Conservation (phyloP, 208 protist genomes). For the Herpetomonas samuelpessoai region DNA sequence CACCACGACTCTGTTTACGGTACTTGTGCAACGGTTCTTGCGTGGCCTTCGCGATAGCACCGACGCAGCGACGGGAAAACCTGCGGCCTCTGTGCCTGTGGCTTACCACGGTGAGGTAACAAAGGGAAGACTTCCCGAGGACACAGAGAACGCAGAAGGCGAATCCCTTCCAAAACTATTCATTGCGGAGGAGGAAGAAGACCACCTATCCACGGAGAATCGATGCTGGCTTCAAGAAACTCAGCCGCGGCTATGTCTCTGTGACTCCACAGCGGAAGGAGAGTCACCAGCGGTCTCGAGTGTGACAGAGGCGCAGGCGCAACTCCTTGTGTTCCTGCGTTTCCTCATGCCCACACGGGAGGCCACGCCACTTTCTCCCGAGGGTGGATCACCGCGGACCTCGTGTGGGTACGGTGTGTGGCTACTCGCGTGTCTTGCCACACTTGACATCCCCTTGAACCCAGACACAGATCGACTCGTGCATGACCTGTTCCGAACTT, state of each 20-base stretch:
- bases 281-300: background rate
- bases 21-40: slow-evolving; percentile 42
- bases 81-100: too few species aligned
- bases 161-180: too few species aligned
- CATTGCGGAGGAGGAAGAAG: too few species aligned
- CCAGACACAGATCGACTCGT: slow-evolving; percentile 74
- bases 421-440: slow-evolving; percentile 51
- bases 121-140: too few species aligned
- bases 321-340: slow-evolving; percentile 37
- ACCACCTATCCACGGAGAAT: too few species aligned
- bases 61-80: background rate
- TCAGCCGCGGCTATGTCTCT: too few species aligned
- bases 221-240: too few species aligned
- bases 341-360: slow-evolving; percentile 33
- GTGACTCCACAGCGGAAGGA: background rate
- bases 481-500: slow-evolving; percentile 60
- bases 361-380: too few species aligned
- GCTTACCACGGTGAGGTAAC: too few species aligned
- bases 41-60: slow-evolving; percentile 17
- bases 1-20: slow-evolving; percentile 54
- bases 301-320: too few species aligned
- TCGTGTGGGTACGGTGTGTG: slow-evolving; percentile 65
- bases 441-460: slow-evolving; percentile 72
- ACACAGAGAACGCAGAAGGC: too few species aligned
- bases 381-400: background rate